Base-by-base conservation (phyloP, 176 grass and related monocot species). In the Musa schizocarpa region DNA sequence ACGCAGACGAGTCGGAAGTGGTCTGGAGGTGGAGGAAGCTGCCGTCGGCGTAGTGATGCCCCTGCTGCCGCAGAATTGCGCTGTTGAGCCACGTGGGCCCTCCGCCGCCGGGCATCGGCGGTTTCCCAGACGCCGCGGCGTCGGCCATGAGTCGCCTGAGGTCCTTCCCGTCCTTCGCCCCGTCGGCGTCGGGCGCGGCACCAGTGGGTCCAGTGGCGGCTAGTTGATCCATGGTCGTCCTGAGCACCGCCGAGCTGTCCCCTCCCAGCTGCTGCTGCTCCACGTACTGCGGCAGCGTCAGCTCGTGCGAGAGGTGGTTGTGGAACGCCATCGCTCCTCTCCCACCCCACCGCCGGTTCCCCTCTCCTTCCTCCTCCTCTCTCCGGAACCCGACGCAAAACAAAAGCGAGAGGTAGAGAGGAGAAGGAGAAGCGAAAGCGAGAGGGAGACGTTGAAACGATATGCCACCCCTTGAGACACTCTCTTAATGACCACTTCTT, bases 1-100 rank as follows among this genome's bases (percentile, higher is more conserved):
- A 76, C 20, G 84, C 69, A 52, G 89, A 88, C 34, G 89, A 88
- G 14, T 86, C 89, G 63, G 86, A 85, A 58, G 86, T 80, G 0
- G 83, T 88, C 81, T 92, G 89, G 56, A 92, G 83, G 76, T 92
- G 89, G 63, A 92, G 86, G 81, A 92, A 88, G 83, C 80, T 88
- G 78, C 86, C 89, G 63, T 92, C 89, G 29, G 67, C 83, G 76
- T 88, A 87, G 75, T 22, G 74, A 7, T 76, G 58, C 34, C n/a
- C 74, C 43, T 76, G 74, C 58, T 63, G 75, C 83, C 89, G 84
- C 74, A 88, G 83, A 50, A 86, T 86, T 76, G 78, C 84, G 52
- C 74, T 82, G 79, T 70, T 87, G 50, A 87, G 68, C 90, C 90
- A 92, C 65, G 81, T 82, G 69, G 75, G 73, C 54, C 82, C 85